Evolutionary conservation across 108 stramenopile genomes (phyloP).

Genomic region (Conticribra weissflogii): DNA sequence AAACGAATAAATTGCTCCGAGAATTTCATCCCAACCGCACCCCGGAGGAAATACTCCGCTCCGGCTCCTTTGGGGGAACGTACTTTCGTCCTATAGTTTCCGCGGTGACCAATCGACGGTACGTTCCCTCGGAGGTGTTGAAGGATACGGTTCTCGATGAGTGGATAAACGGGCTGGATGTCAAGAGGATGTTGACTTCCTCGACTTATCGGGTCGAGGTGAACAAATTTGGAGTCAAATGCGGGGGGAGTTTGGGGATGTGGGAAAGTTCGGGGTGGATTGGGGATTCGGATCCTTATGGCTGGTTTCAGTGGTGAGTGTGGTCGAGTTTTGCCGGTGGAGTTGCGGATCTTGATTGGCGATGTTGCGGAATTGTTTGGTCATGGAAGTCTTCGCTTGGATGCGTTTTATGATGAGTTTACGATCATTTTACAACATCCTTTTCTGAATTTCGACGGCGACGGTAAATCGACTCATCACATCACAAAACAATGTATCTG

Average conservation of each 20-base stretch:
- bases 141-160: constrained; percentile 56
- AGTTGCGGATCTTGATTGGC: no score
- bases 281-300: constrained; percentile 89
- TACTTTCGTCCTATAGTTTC: constrained; percentile 93
- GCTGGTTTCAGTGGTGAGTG: constrained; percentile 95
- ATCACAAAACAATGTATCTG: no score
- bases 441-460: no score
- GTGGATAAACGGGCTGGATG: constrained; percentile 83
- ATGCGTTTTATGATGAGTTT: no score
- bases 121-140: constrained; percentile 74
- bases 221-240: constrained; percentile 92
- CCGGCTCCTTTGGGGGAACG: constrained; percentile 94
- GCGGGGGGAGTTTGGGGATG: constrained; percentile 93
- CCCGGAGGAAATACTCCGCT: constrained; percentile 90
- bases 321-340: no score
- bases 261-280: constrained; percentile 95
- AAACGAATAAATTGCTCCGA: constrained; percentile 17
- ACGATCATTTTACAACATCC: no score
- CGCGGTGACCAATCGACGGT: constrained; percentile 81
- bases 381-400: no score
- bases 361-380: no score
- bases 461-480: no score
- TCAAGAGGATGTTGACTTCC: constrained; percentile 63
- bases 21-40: constrained; percentile 95
- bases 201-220: constrained; percentile 62